A percentile compares a stretch with the other conserved stretches of the same genome.
These are phyloP conservation scores for Populus hybrid DNA, from an alignment of 441 rosid species.

Conservation along the genomic window DNA sequence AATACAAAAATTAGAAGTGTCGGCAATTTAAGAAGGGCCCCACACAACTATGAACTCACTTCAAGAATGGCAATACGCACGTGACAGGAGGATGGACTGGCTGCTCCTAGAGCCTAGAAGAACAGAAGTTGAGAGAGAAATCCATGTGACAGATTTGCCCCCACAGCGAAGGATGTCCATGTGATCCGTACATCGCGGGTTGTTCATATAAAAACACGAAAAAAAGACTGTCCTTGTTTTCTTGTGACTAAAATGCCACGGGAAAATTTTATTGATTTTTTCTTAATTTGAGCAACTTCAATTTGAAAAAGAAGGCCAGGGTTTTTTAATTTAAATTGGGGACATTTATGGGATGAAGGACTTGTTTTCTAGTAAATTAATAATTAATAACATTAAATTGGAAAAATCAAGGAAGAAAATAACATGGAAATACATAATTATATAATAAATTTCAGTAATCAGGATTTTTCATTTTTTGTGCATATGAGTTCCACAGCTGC, in stretches of 20 bases:
- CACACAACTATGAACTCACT: neutral
- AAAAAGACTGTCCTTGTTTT: neutral
- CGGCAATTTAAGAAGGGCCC: slow-evolving; percentile 39
- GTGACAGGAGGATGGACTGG: slow-evolving; percentile 17
- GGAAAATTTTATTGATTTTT: neutral
- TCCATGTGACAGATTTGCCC: slow-evolving; percentile 8
- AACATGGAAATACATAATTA: too few relatives aligned
- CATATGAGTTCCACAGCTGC: neutral
- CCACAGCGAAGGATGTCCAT: neutral
- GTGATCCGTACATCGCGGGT: neutral
- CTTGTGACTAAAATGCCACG: neutral
- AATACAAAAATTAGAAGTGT: slow-evolving; percentile 36
- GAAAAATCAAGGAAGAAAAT: too few relatives aligned
- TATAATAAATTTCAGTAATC: too few relatives aligned
- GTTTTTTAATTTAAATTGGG: neutral
- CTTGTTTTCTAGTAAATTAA: neutral
- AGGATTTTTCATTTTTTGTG: neutral
- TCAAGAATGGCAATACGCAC: slow-evolving; percentile 3
- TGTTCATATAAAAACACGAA: neutral
- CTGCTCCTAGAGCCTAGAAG: neutral
- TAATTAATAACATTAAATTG: too few relatives aligned
- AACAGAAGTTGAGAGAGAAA: neutral
- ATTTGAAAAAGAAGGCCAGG: neutral
- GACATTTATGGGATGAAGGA: too few relatives aligned
- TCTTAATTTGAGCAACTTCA: neutral